Evolutionary conservation across 1,284 basidiomycete genomes (phyloP), one percentile per base, ranked within the genome.

Genomic region (Termitomyces sp.): DNA sequence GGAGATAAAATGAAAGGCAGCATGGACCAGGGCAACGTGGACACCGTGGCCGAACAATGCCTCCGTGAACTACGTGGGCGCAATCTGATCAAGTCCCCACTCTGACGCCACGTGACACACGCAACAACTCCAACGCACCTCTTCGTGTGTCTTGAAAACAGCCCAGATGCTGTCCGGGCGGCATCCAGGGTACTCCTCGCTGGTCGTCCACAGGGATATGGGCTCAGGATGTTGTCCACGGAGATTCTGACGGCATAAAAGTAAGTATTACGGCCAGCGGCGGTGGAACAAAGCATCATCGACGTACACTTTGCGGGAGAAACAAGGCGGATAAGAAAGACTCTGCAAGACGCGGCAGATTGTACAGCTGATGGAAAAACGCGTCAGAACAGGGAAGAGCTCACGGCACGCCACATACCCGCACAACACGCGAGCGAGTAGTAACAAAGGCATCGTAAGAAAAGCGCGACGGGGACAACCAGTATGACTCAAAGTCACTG

Each of bases 71-170:
- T 38, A 24, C 24, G 34, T 49, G 47, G 36, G 47, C 34, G 34
- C 24, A 17, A 7, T 34, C 44, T 45, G 17, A 45, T 31, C 24
- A 31, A 40, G 12, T 41, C 10, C 10, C 6, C 28, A 2, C 13
- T 45, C 38, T 40, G 47, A 55, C 43, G 36, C n/a, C 65, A 65
- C 64, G 65, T 64, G 62, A 62, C 26, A 43, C 51, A 40, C 33
- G 19, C 40, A 52, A 26, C 17, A 50, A 55, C 15, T 17, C 10
- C 43, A 43, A 69, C 82, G 61, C 59, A 85, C 83, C 73, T 86
- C 81, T 63, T 78, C 74, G 61, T 86, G 84, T 0, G 77, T 76
- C 58, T 67, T 67, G 68, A 84, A 84, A 15, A 84, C 76, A 2
- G 78, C 76, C 80, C 79, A 85, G 7, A 80, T 69, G 26, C 73